A percentile compares a stretch with the other conserved stretches of the same genome.
Conservation (phyloP, 164 flowering plant species). For the Platanus orientalis region DNA sequence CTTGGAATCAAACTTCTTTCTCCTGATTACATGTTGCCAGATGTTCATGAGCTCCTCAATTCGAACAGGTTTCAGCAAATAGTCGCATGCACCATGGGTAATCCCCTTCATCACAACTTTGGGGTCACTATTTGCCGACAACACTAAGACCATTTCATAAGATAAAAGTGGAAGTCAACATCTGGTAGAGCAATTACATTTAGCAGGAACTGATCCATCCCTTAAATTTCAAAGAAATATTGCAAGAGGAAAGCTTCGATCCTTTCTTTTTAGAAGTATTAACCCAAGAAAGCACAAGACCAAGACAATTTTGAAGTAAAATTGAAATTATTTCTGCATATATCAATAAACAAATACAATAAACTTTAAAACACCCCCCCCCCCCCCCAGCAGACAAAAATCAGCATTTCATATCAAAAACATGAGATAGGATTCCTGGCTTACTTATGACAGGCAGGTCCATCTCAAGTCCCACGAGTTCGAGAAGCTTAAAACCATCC, state of each 20-base stretch:
- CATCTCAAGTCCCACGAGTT: constrained; percentile 90
- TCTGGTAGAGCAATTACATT: not conserved
- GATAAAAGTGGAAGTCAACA: constrained; percentile 8
- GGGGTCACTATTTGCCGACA: constrained; percentile 69
- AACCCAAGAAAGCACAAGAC: no score
- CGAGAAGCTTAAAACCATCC: constrained; percentile 92
- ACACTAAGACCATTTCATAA: constrained; percentile 44
- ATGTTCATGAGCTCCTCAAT: constrained; percentile 83
- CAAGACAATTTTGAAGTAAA: no score
- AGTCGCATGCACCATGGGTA: constrained; percentile 87
- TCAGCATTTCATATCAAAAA: not conserved
- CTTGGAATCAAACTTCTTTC: constrained; percentile 44
- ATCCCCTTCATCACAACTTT: constrained; percentile 83
- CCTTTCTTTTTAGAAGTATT: no score
- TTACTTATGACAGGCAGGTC: constrained; percentile 94
- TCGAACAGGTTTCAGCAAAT: constrained; percentile 82
- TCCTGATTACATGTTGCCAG: constrained; percentile 94
- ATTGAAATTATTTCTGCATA: no score
- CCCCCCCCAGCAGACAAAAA: not conserved
- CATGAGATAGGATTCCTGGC: constrained; percentile 12
- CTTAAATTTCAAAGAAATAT: not conserved
- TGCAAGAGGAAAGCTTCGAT: no score
- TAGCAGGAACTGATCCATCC: not conserved
- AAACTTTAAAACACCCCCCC: no score
- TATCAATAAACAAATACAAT: no score